phyloP scores from a whole-genome alignment of 2,329 filamentous ascomycete species.

The Pseudopithomyces maydicus region DNA sequence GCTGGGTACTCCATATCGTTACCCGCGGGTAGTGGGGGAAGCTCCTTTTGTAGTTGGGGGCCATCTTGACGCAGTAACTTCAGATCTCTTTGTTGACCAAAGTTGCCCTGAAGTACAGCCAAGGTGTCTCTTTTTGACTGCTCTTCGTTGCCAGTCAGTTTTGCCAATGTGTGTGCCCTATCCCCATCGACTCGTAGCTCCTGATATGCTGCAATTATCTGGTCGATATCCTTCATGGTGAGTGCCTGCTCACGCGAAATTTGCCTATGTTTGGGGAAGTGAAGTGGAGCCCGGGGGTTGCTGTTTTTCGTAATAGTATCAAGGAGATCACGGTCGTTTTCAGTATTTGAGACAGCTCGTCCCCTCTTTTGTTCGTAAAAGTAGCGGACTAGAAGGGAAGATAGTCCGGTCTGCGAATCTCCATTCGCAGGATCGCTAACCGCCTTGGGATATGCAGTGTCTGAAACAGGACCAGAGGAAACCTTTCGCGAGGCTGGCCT shows the following conservation, averaged over 20 bases:
- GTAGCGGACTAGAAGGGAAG: slow-evolving; percentile 26
- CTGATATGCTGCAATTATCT: slow-evolving; percentile 40
- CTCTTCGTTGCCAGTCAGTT: slow-evolving; percentile 11
- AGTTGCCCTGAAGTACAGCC: slow-evolving; percentile 21
- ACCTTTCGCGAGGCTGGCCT: slow-evolving; percentile 22
- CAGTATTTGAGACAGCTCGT: slow-evolving; percentile 15
- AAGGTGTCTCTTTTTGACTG: slow-evolving; percentile 25
- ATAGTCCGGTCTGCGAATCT: slow-evolving; percentile 19
- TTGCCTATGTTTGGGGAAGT: slow-evolving; percentile 24
- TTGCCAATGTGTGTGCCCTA: slow-evolving; percentile 10
- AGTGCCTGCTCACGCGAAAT: slow-evolving; percentile 24
- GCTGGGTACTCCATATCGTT: slow-evolving; percentile 16
- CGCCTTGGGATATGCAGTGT: slow-evolving; percentile 23
- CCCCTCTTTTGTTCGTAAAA: slow-evolving; percentile 24
- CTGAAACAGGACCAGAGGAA: slow-evolving; percentile 12
- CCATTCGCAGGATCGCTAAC: slow-evolving; percentile 21
- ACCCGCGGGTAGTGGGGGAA: slow-evolving; percentile 20
- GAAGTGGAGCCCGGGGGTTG: slow-evolving; percentile 28
- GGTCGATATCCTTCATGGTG: slow-evolving; percentile 40
- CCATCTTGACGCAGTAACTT: slow-evolving; percentile 14
- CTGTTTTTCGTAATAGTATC: slow-evolving; percentile 11
- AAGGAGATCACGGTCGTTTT: slow-evolving; percentile 7
- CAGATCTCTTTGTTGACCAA: slow-evolving; percentile 13
- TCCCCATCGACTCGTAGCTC: slow-evolving; percentile 18
- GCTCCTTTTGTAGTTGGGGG: slow-evolving; percentile 17